A percentile compares a stretch with the other conserved stretches of the same genome.
phyloP scores from a whole-genome alignment of 768 basidiomycete genomes.

The Boletus sp. region DNA sequence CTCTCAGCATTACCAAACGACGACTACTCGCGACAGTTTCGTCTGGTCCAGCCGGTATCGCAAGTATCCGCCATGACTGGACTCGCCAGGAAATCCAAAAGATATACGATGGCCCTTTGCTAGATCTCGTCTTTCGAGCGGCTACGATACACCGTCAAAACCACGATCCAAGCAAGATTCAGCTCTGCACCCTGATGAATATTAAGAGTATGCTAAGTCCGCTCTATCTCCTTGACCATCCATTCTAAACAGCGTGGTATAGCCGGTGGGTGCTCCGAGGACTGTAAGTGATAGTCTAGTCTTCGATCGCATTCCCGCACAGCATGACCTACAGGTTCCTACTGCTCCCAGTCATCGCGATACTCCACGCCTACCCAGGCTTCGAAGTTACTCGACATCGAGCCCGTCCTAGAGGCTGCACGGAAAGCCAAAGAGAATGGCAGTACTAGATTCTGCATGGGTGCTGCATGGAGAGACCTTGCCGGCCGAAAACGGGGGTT shows the following conservation, averaged over 20 bases:
- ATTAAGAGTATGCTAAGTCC: conserved; percentile 79
- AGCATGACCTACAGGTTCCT: conserved; percentile 61
- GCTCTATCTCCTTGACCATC: conserved; percentile 23
- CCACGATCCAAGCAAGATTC: conserved; percentile 88
- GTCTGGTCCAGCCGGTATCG: conserved; percentile 3
- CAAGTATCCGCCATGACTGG: conserved; percentile 62
- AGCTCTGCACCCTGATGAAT: conserved; percentile 97
- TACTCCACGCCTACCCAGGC: conserved; percentile 89
- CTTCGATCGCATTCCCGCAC: neutral
- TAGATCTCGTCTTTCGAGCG: conserved; percentile 87
- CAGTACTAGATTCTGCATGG: conserved; percentile 98
- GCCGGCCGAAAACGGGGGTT: conserved; percentile 92
- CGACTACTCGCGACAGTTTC: conserved; percentile 63
- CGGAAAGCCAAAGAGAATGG: conserved; percentile 94
- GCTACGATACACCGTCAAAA: conserved; percentile 81
- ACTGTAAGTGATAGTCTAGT: conserved; percentile 59
- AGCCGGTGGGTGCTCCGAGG: conserved; percentile 96
- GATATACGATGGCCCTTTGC: conserved; percentile 82
- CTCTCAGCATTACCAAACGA: conserved; percentile 23
- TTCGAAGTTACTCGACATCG: conserved; percentile 81
- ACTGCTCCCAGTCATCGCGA: conserved; percentile 96
- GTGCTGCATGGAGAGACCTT: conserved; percentile 96
- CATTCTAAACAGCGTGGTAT: conserved; percentile 10
- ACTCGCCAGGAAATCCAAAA: conserved; percentile 74
- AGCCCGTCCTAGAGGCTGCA: conserved; percentile 91